phyloP scores from a whole-genome alignment of 805 yeast species.

The Saccharomycopsis sp. region DNA sequence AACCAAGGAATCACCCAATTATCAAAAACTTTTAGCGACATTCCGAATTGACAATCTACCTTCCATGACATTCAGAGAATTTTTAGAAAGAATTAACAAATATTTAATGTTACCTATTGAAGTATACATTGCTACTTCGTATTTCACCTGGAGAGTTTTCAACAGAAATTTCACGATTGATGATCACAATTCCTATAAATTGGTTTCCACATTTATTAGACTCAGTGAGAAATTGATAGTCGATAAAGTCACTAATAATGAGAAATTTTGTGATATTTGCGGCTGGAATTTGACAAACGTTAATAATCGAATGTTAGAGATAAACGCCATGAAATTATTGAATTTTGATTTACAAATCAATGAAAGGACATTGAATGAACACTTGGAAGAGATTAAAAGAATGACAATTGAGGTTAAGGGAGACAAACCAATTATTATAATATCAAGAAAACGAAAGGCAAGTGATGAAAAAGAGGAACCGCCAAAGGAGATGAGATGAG shows the following conservation, averaged over 20 bases:
- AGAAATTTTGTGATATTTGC: neutral
- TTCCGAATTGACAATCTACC: conserved; percentile 7
- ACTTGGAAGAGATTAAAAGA: conserved; percentile 4
- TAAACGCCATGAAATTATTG: conserved; percentile 6
- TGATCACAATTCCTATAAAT: conserved; percentile 5
- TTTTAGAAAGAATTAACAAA: conserved; percentile 10
- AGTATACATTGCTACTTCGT: conserved; percentile 11
- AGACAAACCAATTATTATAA: neutral
- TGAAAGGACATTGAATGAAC: neutral
- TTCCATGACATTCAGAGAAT: conserved; percentile 5
- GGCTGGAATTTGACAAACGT: conserved; percentile 7
- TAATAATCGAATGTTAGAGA: conserved; percentile 3
- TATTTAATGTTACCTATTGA: conserved; percentile 3
- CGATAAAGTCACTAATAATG: conserved; percentile 1
- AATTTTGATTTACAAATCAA: conserved; percentile 4
- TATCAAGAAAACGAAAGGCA: too few relatives aligned
- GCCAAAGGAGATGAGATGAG: too few relatives aligned
- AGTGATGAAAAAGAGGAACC: too few relatives aligned
- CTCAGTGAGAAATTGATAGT: conserved; percentile 9
- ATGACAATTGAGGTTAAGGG: neutral
- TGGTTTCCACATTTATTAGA: conserved; percentile 6
- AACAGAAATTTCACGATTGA: neutral
- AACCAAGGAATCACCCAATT: neutral
- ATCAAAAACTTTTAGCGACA: neutral
- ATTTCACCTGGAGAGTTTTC: conserved; percentile 2